Conservation (phyloP, 352 stramenopile genomes). For the Globisporangium perplexum region DNA sequence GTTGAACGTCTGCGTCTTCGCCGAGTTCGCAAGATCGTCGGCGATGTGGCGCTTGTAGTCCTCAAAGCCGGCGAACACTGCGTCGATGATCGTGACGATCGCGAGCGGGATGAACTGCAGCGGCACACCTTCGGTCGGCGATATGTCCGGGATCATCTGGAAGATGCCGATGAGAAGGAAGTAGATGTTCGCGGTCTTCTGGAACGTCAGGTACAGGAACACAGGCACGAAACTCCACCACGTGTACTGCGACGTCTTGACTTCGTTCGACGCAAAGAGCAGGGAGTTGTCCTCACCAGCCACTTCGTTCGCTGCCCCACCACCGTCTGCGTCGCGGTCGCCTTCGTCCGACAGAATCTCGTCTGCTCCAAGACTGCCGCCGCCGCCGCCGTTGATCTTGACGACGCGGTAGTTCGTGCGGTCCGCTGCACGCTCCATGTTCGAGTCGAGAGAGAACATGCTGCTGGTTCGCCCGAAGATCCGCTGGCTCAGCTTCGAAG, state of each 20-base stretch:
- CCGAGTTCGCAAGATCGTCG: slow-evolving; percentile 69
- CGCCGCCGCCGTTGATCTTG: slow-evolving; percentile 54
- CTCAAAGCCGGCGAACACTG: slow-evolving; percentile 76
- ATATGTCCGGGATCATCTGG: slow-evolving; percentile 82
- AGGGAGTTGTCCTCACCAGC: slow-evolving; percentile 20
- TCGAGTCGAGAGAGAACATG: slow-evolving; percentile 57
- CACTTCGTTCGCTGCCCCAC: background rate
- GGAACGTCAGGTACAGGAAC: slow-evolving; percentile 84
- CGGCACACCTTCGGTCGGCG: slow-evolving; percentile 70
- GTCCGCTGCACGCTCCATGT: slow-evolving; percentile 4
- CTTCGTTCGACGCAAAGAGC: slow-evolving; percentile 68
- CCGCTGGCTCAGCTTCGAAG: slow-evolving; percentile 26
- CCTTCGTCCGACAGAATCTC: slow-evolving; percentile 15
- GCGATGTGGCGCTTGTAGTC: slow-evolving; percentile 81
- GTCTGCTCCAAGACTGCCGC: background rate
- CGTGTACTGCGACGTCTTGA: slow-evolving; percentile 85
- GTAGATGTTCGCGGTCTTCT: slow-evolving; percentile 87
- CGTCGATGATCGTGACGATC: slow-evolving; percentile 83
- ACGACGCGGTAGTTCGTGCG: slow-evolving; percentile 64
- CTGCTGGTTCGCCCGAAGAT: slow-evolving; percentile 40
- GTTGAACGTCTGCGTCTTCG: slow-evolving; percentile 63
- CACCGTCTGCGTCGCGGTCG: slow-evolving; percentile 2
- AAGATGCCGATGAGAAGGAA: slow-evolving; percentile 88
- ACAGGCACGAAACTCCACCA: slow-evolving; percentile 87
- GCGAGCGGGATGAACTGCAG: slow-evolving; percentile 78